Evolutionary conservation across 2,329 filamentous ascomycete species (phyloP), one percentile per base, ranked within the genome.

Genomic region (Truncatella angustata): DNA sequence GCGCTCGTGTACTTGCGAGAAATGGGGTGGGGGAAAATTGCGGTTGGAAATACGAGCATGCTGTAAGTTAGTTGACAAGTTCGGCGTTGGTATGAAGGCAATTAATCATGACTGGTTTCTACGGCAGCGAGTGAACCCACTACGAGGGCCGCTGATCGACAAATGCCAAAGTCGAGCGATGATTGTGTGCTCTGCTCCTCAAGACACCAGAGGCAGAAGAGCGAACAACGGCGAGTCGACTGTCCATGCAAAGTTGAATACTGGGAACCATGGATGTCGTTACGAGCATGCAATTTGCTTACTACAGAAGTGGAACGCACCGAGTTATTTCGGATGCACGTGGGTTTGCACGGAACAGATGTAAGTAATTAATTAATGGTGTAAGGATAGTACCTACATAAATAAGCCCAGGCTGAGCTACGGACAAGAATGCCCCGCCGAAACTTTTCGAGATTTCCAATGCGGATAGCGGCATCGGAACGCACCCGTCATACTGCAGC

Each of bases 381-480:
- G n/a, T n/a, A n/a, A n/a, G n/a, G n/a, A n/a, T n/a, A n/a, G n/a
- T n/a, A n/a, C n/a, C n/a, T n/a, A n/a, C n/a, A n/a, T n/a, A n/a
- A n/a, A n/a, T n/a, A 9, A 21, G 16, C 21, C n/a, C 4, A 20
- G n/a, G 26, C 32, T 32, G 26, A 32, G 45, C 45, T 49, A 49
- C 34, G 32, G 30, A 23, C 10, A 46, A 26, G 20, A 49, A 36
- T 39, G 45, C 45, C 45, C 45, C 45, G 45, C 45, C 45, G 40
- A 39, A 34, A 49, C 21, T 49, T 37, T 34, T 36, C 21, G 28
- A 37, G 24, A n/a, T n/a, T n/a, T n/a, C n/a, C 14, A 21, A 16
- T 39, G 24, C 28, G 32, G 11, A 24, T 39, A 26, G 45, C 45
- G 45, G 45, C 45, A 49, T 49, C 45, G 45, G 45, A 49, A 49